Conservation (phyloP, 2,329 filamentous ascomycete species). For the Drechslerella coelobrocha region DNA sequence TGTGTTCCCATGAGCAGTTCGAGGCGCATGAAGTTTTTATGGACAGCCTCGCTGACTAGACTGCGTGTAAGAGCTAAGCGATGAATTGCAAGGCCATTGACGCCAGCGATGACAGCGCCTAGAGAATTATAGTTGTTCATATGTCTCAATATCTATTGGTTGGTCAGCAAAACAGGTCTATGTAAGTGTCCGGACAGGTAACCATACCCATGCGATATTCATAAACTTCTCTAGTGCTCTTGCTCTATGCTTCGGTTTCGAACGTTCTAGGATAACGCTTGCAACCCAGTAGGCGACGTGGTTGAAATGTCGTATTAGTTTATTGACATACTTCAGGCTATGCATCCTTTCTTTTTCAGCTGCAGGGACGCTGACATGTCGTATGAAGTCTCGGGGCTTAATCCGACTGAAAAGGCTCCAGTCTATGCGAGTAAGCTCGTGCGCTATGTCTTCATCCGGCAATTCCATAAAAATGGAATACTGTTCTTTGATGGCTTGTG, state of each 20-base stretch:
- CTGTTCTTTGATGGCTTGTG: conserved; percentile 69
- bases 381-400: conserved; percentile 86
- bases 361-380: conserved; percentile 79
- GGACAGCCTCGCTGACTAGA: conserved; percentile 72
- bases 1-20: conserved; percentile 92
- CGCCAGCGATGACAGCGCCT: conserved; percentile 89
- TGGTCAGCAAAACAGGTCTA: conserved; percentile 8
- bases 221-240: conserved; percentile 95
- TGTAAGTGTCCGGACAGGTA: conserved; percentile 51
- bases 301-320: conserved; percentile 93
- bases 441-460: conserved; percentile 81
- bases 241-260: conserved; percentile 94
- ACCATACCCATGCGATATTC: conserved; percentile 71
- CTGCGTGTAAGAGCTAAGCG: conserved; percentile 80
- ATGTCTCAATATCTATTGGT: conserved; percentile 73
- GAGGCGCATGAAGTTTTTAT: conserved; percentile 85
- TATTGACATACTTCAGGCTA: conserved; percentile 83
- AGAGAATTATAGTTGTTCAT: conserved; percentile 97
- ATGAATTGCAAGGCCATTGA: conserved; percentile 86
- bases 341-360: conserved; percentile 76
- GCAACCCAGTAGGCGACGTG: conserved; percentile 82
- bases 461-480: conserved; percentile 91
- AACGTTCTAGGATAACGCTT: conserved; percentile 83
- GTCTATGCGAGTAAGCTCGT: conserved; percentile 92
- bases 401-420: conserved; percentile 99